Evolutionary conservation across 73 alveolate genomes (phyloP).

Genomic region (Paraurostyla sp.): DNA sequence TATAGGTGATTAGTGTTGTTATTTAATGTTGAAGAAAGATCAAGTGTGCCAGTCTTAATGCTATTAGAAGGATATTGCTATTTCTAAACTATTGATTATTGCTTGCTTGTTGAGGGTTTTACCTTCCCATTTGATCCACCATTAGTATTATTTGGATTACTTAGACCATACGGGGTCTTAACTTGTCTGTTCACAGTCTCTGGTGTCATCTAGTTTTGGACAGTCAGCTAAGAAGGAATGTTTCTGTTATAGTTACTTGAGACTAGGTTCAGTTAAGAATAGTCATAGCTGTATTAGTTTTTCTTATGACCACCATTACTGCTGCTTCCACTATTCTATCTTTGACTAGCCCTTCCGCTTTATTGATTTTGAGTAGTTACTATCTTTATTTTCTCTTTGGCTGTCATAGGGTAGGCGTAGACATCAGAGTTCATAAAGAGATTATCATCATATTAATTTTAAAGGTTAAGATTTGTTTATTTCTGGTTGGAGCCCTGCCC

Average conservation of each 20-base stretch:
- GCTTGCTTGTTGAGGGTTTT: background rate
- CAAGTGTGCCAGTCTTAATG: background rate
- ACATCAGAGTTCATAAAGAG: background rate
- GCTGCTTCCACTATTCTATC: background rate
- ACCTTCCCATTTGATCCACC: background rate
- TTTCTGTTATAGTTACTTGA: slow-evolving; percentile 1
- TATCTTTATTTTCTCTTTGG: background rate
- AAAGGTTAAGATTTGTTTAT: background rate
- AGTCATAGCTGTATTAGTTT: slow-evolving; percentile 10
- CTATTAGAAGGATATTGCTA: background rate
- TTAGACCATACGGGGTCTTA: background rate
- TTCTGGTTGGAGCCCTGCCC: background rate
- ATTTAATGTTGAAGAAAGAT: background rate
- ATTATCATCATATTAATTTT: background rate
- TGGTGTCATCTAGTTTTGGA: slow-evolving; percentile 9
- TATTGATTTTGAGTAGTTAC: background rate
- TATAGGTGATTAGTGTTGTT: background rate
- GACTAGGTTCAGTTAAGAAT: background rate
- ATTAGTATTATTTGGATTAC: background rate
- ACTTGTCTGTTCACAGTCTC: background rate
- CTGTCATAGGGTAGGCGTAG: background rate
- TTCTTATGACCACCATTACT: background rate
- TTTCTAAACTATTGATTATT: background rate
- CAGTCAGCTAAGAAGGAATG: background rate
- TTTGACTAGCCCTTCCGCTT: background rate